Base-by-base conservation (phyloP, 208 protist genomes). In the Histomonas meleagridis region DNA sequence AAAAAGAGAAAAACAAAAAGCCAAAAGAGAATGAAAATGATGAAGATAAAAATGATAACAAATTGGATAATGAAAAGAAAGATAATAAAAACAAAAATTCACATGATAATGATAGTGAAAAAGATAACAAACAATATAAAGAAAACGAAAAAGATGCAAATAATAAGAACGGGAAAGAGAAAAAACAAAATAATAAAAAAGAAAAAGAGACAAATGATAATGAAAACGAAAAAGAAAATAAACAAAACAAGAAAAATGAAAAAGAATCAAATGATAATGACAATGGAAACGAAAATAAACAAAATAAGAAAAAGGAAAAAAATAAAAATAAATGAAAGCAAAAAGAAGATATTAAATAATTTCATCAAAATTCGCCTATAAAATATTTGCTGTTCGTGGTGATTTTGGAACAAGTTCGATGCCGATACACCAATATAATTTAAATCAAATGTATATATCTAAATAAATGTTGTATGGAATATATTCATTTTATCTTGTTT, bases 1-100 rank as follows among this genome's bases (percentile, higher is more conserved):
- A 55, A 86, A 91, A 65, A 91, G 79, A 91, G 79, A 65, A 91
- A 91, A 91, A 65, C 28, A 76, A 91, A 91, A 62, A 91, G 35
- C 48, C 55, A 86, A 76, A 62, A 9, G 55, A 91, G 79, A 65
- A 86, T 1, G 79, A 91, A 35, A 86, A 86, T 69, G 79, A 55
- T 7, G 28, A 91, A 81, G 35, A 70, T 28, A 70, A 70, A 28
- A 70, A 70, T 28, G 28, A 28, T 28, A 70, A 70, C 28, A 28
- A 70, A 70, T 28, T 28, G 62, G 28, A 70, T 28, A 70, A 28
- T 28, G 28, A 70, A 70, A 28, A 70, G 28, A 70, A 70, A 28
- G 28, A 70, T 28, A 70, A 70, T 28, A 28, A 70, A 28, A 70
- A 70, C 28, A 70, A 26, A 32, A 26, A 86, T 7, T 28, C 55